Percentiles rank a stretch among this genome's conserved stretches.
phyloP scores from a whole-genome alignment of 179 eudicot genomes.

The Camellia oleifera region DNA sequence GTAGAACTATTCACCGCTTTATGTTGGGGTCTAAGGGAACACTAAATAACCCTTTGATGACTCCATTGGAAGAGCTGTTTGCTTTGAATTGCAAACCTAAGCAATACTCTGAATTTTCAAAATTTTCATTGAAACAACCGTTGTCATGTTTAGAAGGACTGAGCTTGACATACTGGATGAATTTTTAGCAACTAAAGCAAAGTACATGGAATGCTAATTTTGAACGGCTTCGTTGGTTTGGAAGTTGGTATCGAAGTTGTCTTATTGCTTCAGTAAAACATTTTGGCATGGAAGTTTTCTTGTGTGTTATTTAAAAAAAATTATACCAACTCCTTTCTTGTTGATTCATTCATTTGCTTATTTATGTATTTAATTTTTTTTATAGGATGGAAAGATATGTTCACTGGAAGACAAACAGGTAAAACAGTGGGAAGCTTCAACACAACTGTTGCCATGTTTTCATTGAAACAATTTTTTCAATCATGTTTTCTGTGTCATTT shows the following conservation, averaged over 20 bases:
- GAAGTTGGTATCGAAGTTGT: background rate
- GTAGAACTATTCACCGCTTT: background rate
- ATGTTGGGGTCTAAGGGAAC: background rate
- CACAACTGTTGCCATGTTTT: too few species aligned
- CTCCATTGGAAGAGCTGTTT: background rate
- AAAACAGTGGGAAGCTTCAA: background rate
- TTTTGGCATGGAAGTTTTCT: background rate
- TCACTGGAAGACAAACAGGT: slow-evolving; percentile 79
- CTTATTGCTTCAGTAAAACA: background rate
- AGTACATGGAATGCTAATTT: background rate
- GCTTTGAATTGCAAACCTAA: background rate
- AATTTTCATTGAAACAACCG: background rate
- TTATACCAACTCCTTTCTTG: background rate
- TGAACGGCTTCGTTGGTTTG: background rate
- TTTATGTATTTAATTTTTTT: slow-evolving; percentile 1
- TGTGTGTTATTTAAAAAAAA: background rate
- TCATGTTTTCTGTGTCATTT: too few species aligned
- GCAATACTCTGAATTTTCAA: background rate
- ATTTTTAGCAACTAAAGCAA: slow-evolving; percentile 5
- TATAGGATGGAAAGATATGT: slow-evolving; percentile 67
- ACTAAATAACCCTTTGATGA: background rate
- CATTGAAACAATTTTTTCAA: too few species aligned
- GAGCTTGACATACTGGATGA: background rate
- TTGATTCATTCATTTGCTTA: background rate
- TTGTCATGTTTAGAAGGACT: background rate